Evolutionary conservation across 352 stramenopile genomes (phyloP).

Genomic region (Pythium diclinum): DNA sequence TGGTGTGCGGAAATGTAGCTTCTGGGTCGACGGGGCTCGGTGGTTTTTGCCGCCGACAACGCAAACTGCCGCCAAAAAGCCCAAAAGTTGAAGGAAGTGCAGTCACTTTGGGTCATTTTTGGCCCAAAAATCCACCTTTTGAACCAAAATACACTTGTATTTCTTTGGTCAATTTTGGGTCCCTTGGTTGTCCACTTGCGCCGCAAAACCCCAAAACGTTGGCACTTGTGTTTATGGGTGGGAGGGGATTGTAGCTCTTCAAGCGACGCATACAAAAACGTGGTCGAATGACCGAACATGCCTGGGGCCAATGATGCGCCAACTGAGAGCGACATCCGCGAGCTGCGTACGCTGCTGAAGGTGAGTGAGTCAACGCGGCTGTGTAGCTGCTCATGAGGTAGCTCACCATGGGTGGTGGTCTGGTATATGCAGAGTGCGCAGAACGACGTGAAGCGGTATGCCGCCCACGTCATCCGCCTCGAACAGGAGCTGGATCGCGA

Average conservation of each 20-base stretch:
- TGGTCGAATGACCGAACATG: neutral
- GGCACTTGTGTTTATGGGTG: neutral
- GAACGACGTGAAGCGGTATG: constrained; percentile 30
- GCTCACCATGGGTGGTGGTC: neutral
- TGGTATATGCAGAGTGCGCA: constrained; percentile 15
- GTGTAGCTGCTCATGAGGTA: neutral
- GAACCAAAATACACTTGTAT: constrained; percentile 1
- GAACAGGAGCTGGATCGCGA: constrained; percentile 25
- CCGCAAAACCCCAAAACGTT: too few relatives aligned
- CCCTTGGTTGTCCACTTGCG: too few relatives aligned
- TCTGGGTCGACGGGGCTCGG: neutral
- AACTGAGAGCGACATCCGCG: constrained; percentile 13
- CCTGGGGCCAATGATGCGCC: neutral
- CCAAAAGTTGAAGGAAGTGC: constrained; percentile 5
- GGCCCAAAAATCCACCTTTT: constrained; percentile 1
- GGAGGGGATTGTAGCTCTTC: neutral
- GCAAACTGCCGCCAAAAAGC: constrained; percentile 8
- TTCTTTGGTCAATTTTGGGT: too few relatives aligned
- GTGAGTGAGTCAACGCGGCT: neutral
- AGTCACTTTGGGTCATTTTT: constrained; percentile 5
- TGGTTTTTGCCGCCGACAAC: neutral
- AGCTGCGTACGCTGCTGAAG: constrained; percentile 21
- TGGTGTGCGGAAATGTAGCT: neutral
- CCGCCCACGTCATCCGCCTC: constrained; percentile 25
- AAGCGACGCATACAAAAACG: neutral